These are phyloP conservation scores for Serendipita indica DNA, from an alignment of 768 basidiomycete species.

Conservation along the genomic window DNA sequence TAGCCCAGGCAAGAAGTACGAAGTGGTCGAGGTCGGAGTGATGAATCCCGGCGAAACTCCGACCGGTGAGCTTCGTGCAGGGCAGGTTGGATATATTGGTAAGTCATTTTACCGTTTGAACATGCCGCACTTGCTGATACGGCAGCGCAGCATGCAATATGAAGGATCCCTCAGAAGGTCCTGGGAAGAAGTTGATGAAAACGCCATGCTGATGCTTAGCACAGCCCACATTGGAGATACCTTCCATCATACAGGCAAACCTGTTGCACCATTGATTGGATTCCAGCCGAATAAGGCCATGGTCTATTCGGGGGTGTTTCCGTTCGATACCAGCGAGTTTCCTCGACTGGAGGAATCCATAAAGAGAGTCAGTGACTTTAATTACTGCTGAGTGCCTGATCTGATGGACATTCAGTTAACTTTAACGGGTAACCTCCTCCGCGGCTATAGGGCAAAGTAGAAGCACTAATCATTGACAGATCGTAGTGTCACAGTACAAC, in stretches of 20 bases:
- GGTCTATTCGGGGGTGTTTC: constrained; percentile 95
- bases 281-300: constrained; percentile 90
- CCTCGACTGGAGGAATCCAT: constrained; percentile 92
- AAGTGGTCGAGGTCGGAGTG: constrained; percentile 75
- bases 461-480: too few relatives aligned
- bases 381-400: constrained; percentile 6
- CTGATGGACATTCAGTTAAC: constrained; percentile 39
- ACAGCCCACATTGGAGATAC: constrained; percentile 97
- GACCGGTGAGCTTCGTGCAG: constrained; percentile 48
- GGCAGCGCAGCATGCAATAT: constrained; percentile 66
- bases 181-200: constrained; percentile 4
- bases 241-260: constrained; percentile 54
- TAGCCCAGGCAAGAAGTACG: constrained; percentile 74
- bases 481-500: constrained; percentile 75
- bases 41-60: constrained; percentile 83
- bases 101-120: neutral
- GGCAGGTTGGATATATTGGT: constrained; percentile 68
- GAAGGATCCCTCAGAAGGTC: constrained; percentile 93
- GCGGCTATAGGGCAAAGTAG: too few relatives aligned
- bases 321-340: constrained; percentile 82
- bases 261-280: constrained; percentile 72
- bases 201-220: constrained; percentile 6
- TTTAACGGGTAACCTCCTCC: constrained; percentile 30
- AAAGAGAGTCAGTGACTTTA: constrained; percentile 43
- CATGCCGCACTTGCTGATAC: neutral